Percentiles rank a stretch among this genome's conserved stretches.
Conservation (phyloP, 169 alveolate genomes). For the Pseudocohnilembus persalinus region DNA sequence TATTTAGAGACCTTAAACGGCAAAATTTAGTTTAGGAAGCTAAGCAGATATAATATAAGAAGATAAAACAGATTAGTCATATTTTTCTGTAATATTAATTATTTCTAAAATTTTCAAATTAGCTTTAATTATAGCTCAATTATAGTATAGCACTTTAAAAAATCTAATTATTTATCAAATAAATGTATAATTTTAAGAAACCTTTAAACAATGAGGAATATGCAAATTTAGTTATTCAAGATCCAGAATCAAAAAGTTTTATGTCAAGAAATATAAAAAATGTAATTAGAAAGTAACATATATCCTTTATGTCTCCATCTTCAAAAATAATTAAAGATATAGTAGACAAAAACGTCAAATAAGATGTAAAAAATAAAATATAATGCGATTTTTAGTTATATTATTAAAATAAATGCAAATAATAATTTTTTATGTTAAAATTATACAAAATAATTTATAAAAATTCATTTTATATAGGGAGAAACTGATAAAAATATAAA, state of each 20-base stretch:
- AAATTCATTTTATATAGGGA: neutral
- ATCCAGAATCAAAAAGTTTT: slow-evolving; percentile 1
- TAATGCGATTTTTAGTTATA: no score
- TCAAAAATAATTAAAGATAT: slow-evolving; percentile 2
- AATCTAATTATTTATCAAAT: no score
- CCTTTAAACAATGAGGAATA: neutral
- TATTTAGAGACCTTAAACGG: slow-evolving; percentile 27
- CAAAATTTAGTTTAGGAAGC: neutral
- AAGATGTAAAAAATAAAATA: neutral
- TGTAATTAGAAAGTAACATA: slow-evolving; percentile 5
- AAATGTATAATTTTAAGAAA: neutral
- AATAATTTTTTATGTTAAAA: neutral
- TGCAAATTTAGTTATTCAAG: neutral
- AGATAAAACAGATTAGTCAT: no score
- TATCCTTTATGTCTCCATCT: slow-evolving; percentile 7
- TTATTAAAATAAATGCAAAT: no score
- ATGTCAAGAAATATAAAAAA: slow-evolving; percentile 12
- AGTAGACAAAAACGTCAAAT: slow-evolving; percentile 1
- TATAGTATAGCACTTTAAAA: no score
- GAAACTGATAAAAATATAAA: slow-evolving; percentile 10
- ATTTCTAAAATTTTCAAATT: no score
- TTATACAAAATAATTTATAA: no score
- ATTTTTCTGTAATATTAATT: no score
- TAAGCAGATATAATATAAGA: no score
- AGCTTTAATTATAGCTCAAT: no score